Base-by-base conservation (phyloP, 1,284 basidiomycete genomes). In the Marasmius oreades region DNA sequence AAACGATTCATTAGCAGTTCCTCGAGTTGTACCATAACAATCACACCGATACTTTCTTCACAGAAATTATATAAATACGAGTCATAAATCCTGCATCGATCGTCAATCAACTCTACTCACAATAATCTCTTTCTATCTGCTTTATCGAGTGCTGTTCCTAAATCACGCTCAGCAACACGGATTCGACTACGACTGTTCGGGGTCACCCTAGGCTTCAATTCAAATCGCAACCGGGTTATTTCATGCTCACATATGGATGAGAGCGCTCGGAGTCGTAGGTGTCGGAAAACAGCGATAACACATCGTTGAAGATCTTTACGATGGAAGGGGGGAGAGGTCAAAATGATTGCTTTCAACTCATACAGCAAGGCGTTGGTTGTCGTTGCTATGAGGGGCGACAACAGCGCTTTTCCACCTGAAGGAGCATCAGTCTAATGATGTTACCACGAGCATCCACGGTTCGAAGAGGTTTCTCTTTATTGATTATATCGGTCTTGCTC, bases 311-410 rank as follows among this genome's bases (percentile, higher is more conserved):
- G 64, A 70, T 68, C 0, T 69, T 89, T 37, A 70, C 69, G 0
- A 69, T 89, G 36, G 80, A 81, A 34, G 68, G 73, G 16, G 12
- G 79, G 79, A 7, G 67, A 77, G 16, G 75, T 88, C 14, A 68
- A 77, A 2, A 77, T 75, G 5, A 69, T 89, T 16, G 72, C 82
- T 6, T 82, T 79, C 62, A 89, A 87, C 58, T 85, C 87, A 5
- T 90, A 87, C 67, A 89, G 86, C 68, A 88, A 85, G 69, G 84
- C 82, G 1, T 70, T 90, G 42, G 73, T 86, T 14, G 83, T 82
- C 8, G 76, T 78, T 36, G 80, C 77, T 1, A 83, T 77, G 46
- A 72, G 76, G 16, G 72, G 70, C 76, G 2, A 65, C 88, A 10
- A 83, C 85, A 2, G 77, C 82, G 11, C 66, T 86, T 90, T 90